phyloP scores from a whole-genome alignment of 2,329 filamentous ascomycete species.

The Didymella segeticola region DNA sequence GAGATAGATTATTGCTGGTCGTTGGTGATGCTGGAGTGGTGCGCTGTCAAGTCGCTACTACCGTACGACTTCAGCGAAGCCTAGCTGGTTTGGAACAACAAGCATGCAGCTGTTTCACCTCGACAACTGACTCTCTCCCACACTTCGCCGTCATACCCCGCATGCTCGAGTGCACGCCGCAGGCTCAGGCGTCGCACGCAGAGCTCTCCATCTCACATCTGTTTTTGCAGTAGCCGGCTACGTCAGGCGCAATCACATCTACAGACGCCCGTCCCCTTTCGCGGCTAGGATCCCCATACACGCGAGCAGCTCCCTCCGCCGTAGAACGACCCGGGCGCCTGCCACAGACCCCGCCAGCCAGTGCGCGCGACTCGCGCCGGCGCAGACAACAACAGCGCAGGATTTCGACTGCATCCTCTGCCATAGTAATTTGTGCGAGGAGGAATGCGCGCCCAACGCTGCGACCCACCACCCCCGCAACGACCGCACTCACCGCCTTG shows the following conservation, averaged over 20 bases:
- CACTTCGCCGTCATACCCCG: conserved; percentile 16
- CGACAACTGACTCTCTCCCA: conserved; percentile 18
- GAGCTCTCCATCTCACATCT: conserved; percentile 3
- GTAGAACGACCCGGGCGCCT: conserved; percentile 30
- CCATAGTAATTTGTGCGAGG: conserved; percentile 5
- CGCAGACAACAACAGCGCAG: conserved; percentile 27
- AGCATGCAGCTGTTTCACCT: conserved; percentile 16
- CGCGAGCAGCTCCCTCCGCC: conserved; percentile 22
- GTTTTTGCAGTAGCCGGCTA: conserved; percentile 17
- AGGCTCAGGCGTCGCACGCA: conserved; percentile 19
- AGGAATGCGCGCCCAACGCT: conserved; percentile 33
- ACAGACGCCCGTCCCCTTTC: conserved; percentile 19
- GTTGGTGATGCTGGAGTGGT: not conserved
- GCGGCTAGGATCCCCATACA: conserved; percentile 39
- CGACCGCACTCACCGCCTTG: conserved; percentile 22
- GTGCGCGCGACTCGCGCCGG: conserved; percentile 26
- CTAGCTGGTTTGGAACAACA: conserved; percentile 1
- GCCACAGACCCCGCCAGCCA: conserved; percentile 32
- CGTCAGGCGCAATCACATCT: conserved; percentile 9
- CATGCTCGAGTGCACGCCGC: conserved; percentile 24
- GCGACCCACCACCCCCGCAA: conserved; percentile 25
- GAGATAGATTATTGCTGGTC: not conserved
- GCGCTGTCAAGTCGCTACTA: conserved; percentile 4
- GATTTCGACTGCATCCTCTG: conserved; percentile 16
- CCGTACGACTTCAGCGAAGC: conserved; percentile 10